Percentiles rank a stretch among this genome's conserved stretches.
Evolutionary conservation across 495 filamentous ascomycete genomes (phyloP).

Genomic region (Penicillium angulare): DNA sequence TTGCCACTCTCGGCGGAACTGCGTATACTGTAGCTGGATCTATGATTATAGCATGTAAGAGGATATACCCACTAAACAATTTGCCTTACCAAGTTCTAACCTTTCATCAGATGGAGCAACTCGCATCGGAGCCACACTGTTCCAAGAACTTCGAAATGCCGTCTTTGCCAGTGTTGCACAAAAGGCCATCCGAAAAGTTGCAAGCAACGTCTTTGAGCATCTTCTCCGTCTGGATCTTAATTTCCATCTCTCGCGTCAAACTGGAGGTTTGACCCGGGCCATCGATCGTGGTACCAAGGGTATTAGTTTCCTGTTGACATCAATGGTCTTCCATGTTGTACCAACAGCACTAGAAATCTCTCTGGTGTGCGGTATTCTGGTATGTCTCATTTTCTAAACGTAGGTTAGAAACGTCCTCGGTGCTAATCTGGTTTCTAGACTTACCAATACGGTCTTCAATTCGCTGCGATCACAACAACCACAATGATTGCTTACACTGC

Average conservation of each 20-base stretch:
- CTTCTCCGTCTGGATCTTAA: constrained; percentile 83
- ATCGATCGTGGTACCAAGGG: constrained; percentile 97
- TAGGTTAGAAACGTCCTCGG: neutral
- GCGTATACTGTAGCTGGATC: constrained; percentile 85
- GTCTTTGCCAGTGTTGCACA: constrained; percentile 96
- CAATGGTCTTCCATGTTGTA: constrained; percentile 97
- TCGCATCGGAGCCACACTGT: constrained; percentile 79
- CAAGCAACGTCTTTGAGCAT: constrained; percentile 89
- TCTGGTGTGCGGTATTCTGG: constrained; percentile 89
- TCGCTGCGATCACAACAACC: constrained; percentile 83
- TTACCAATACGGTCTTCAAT: constrained; percentile 89
- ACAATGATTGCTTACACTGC: constrained; percentile 94
- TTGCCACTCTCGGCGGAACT: constrained; percentile 75
- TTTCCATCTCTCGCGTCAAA: constrained; percentile 92
- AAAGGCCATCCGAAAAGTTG: constrained; percentile 90
- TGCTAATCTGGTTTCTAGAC: constrained; percentile 57
- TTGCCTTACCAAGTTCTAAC: neutral
- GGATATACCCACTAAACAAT: neutral
- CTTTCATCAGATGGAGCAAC: constrained; percentile 68
- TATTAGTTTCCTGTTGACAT: constrained; percentile 93
- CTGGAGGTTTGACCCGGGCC: constrained; percentile 88
- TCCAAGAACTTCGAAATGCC: constrained; percentile 91
- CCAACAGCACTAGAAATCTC: constrained; percentile 91
- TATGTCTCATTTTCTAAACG: constrained; percentile 23
- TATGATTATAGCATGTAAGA: constrained; percentile 82